These are phyloP conservation scores for Aspergillus glaucus DNA, from an alignment of 2,329 filamentous ascomycete genomes.

Conservation along the genomic window DNA sequence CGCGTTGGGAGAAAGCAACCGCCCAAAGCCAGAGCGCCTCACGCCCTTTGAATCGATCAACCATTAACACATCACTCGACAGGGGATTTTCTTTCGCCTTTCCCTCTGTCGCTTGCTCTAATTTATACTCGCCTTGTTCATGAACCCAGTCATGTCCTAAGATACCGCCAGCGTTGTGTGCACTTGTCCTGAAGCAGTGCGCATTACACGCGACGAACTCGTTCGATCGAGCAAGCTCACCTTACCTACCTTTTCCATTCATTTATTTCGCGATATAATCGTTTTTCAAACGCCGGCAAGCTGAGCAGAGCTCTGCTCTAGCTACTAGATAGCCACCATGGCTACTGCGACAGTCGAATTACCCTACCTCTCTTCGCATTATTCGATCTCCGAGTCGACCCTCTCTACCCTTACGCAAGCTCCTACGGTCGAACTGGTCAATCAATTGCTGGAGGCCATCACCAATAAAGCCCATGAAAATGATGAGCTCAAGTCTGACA, in stretches of 20 bases:
- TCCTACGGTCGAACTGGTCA: conserved; percentile 71
- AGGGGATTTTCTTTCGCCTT: conserved; percentile 3
- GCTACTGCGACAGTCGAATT: conserved; percentile 52
- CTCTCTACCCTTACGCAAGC: conserved; percentile 50
- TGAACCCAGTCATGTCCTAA: conserved; percentile 13
- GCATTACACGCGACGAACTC: conserved; percentile 4
- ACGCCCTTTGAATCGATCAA: conserved; percentile 4
- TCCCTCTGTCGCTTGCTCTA: conserved; percentile 10
- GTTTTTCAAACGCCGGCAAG: background rate
- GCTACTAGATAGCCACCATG: conserved; percentile 36
- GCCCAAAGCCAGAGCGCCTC: background rate
- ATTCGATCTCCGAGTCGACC: conserved; percentile 51
- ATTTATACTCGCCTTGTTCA: conserved; percentile 3
- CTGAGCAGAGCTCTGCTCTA: conserved; percentile 12
- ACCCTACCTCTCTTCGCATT: conserved; percentile 54
- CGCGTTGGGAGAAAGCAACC: conserved; percentile 10
- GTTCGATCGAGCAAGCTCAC: conserved; percentile 19
- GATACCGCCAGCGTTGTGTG: conserved; percentile 11
- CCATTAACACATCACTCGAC: conserved; percentile 7
- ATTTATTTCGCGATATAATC: conserved; percentile 5
- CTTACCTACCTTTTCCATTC: background rate
- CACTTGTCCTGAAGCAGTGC: conserved; percentile 10
- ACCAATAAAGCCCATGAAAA: conserved; percentile 73
- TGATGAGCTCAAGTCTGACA: conserved; percentile 77
- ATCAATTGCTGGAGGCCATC: conserved; percentile 66